Evolutionary conservation across 176 grass and related monocot genomes (phyloP).

Genomic region (Melocanna baccifera): DNA sequence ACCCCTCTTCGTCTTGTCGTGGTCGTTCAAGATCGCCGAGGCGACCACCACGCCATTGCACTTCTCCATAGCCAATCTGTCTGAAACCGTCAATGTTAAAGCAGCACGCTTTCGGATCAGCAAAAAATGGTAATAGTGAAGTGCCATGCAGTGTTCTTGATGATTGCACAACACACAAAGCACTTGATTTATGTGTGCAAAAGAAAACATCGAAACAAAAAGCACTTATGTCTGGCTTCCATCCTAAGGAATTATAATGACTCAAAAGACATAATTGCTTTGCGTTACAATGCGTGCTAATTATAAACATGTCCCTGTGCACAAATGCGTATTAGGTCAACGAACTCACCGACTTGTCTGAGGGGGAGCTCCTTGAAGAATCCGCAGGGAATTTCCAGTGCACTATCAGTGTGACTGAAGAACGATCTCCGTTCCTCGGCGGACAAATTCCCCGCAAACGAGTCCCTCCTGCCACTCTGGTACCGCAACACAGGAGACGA

Average conservation of each 20-base stretch:
- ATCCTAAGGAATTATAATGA: slow-evolving; percentile 32
- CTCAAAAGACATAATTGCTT: background rate
- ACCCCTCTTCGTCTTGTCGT: too few species aligned
- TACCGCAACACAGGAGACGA: too few species aligned
- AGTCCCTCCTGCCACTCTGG: too few species aligned
- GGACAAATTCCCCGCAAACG: too few species aligned
- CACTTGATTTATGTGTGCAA: background rate
- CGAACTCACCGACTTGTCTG: too few species aligned
- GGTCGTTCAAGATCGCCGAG: slow-evolving; percentile 77
- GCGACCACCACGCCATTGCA: slow-evolving; percentile 68
- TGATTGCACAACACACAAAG: slow-evolving; percentile 9
- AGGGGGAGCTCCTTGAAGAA: too few species aligned
- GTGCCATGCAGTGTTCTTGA: background rate
- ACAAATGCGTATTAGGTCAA: too few species aligned
- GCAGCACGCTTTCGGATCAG: background rate
- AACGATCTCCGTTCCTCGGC: too few species aligned
- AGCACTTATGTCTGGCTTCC: background rate
- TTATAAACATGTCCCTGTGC: too few species aligned
- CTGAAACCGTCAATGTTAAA: slow-evolving; percentile 34
- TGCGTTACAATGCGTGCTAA: background rate
- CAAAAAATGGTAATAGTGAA: background rate
- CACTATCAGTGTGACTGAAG: too few species aligned
- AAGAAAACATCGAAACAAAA: background rate
- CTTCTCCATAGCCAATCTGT: slow-evolving; percentile 64
- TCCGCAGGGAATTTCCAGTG: too few species aligned